A percentile compares a stretch with the other conserved stretches of the same genome.
Conservation (phyloP, 305 asterid genomes). For the Fraxinus baroniana region DNA sequence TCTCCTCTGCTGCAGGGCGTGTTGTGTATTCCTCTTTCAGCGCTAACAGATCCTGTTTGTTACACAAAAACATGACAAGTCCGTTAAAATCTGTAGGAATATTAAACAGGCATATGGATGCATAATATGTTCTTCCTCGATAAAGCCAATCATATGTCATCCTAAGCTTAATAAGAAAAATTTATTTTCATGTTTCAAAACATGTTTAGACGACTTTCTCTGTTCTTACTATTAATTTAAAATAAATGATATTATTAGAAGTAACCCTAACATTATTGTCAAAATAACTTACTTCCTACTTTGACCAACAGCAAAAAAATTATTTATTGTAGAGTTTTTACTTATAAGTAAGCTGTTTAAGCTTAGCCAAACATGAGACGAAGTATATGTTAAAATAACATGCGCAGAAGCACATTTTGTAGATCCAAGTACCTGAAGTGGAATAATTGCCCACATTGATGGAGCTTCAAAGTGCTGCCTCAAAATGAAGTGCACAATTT, state of each 20-base stretch:
- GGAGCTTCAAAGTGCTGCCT: constrained; percentile 90
- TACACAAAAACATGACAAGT: background rate
- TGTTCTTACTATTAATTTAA: background rate
- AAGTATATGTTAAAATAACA: background rate
- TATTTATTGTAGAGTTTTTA: background rate
- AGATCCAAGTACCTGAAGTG: constrained; percentile 73
- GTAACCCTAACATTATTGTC: background rate
- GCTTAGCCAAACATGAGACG: background rate
- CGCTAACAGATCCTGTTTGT: constrained; percentile 79
- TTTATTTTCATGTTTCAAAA: background rate
- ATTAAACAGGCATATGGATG: background rate
- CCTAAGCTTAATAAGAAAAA: background rate
- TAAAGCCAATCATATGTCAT: background rate
- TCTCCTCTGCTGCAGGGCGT: constrained; percentile 90
- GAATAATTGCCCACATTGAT: constrained; percentile 98
- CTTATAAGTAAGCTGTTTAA: background rate
- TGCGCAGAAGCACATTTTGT: background rate
- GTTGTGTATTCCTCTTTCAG: constrained; percentile 79
- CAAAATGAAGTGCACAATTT: constrained; percentile 60
- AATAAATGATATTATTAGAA: background rate
- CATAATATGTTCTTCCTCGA: background rate
- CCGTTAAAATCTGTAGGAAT: background rate
- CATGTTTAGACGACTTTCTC: background rate
- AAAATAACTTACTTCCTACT: background rate
- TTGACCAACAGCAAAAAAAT: background rate